Evolutionary conservation across 2,329 filamentous ascomycete species (phyloP).

Genomic region (Thermothelomyces thermophilus): DNA sequence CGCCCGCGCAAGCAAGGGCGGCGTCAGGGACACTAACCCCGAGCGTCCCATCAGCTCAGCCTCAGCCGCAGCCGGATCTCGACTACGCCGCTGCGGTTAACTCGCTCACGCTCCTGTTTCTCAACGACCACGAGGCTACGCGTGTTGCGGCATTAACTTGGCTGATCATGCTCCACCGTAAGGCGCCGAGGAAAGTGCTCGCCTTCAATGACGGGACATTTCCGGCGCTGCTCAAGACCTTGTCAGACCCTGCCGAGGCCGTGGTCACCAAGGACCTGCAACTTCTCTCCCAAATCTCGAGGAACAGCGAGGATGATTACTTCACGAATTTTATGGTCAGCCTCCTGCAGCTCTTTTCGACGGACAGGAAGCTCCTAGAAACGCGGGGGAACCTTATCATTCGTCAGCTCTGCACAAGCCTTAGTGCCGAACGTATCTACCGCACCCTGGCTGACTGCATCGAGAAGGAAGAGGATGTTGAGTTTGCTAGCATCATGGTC

Average conservation of each 20-base stretch:
- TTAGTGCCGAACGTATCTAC: conserved; percentile 93
- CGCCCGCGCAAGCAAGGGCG: conserved; percentile 43
- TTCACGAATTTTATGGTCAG: conserved; percentile 99
- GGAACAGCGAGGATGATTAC: conserved; percentile 94
- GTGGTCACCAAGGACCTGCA: conserved; percentile 94
- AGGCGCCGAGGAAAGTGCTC: conserved; percentile 85
- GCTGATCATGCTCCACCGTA: conserved; percentile 96
- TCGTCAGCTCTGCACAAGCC: conserved; percentile 82
- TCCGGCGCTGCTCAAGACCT: conserved; percentile 87
- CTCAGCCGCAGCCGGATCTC: conserved; percentile 62
- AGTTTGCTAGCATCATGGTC: conserved; percentile 99
- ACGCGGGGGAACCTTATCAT: conserved; percentile 94
- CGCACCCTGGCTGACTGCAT: conserved; percentile 92
- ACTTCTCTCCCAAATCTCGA: conserved; percentile 89
- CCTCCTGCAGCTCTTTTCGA: conserved; percentile 88
- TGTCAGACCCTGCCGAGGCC: conserved; percentile 90
- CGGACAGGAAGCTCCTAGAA: conserved; percentile 83
- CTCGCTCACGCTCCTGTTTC: conserved; percentile 83
- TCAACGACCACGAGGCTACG: conserved; percentile 95
- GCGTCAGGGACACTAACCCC: conserved; percentile 41
- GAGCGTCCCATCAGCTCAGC: conserved; percentile 34
- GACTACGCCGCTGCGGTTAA: conserved; percentile 94
- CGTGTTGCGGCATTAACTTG: conserved; percentile 89
- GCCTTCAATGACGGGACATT: conserved; percentile 98
- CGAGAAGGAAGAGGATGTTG: conserved; percentile 94